Evolutionary conservation across 2,329 filamentous ascomycete species (phyloP).

Genomic region (Scedosporium boydii): DNA sequence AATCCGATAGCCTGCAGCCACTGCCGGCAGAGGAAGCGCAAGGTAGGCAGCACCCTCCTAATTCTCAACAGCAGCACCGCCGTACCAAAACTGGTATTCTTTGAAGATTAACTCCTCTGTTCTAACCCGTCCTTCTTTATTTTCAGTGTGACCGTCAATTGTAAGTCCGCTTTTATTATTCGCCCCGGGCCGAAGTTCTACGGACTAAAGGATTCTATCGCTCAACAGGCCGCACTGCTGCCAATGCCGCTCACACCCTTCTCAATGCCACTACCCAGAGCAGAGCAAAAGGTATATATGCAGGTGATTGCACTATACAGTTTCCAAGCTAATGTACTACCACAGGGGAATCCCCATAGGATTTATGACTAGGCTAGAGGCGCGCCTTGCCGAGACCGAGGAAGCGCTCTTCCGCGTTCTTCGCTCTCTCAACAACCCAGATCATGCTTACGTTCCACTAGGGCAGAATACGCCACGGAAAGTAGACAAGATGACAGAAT

Average conservation of each 20-base stretch:
- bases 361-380: slow-evolving; percentile 27
- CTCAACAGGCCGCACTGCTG: slow-evolving; percentile 17
- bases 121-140: neutral
- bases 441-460: too few species aligned
- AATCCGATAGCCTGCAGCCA: slow-evolving; percentile 23
- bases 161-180: neutral
- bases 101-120: neutral
- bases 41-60: slow-evolving; percentile 12
- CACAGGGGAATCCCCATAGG: slow-evolving; percentile 25
- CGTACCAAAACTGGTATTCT: neutral
- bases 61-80: neutral
- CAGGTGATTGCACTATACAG: neutral
- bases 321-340: fast-evolving
- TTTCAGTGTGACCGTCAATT: neutral
- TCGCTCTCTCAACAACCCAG: too few species aligned
- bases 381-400: slow-evolving; percentile 23
- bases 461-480: neutral
- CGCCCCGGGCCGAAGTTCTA: neutral
- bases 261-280: slow-evolving; percentile 22
- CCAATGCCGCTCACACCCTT: slow-evolving; percentile 20
- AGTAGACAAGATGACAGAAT: neutral
- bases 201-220: neutral
- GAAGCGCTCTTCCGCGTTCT: slow-evolving; percentile 17
- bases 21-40: slow-evolving; percentile 23
- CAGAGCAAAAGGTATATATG: slow-evolving; percentile 21